Conservation (phyloP, 495 filamentous ascomycete genomes). For the Pseudevernia furfuracea region DNA sequence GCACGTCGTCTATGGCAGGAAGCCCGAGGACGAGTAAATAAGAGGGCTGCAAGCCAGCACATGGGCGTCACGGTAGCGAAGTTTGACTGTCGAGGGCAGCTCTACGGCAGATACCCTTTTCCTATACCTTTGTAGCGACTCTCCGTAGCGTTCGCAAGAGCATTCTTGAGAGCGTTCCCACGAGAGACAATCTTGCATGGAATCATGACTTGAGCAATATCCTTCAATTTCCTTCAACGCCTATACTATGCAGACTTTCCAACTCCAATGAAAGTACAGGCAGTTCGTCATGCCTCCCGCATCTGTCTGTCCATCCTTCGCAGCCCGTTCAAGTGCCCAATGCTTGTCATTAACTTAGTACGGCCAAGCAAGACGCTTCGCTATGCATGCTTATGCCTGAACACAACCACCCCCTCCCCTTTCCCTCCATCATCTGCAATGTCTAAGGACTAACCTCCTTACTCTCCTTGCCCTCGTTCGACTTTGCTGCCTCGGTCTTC, state of each 20-base stretch:
- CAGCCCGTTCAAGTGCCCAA: background rate
- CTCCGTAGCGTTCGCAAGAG: background rate
- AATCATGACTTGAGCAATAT: background rate
- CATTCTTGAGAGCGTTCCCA: no score
- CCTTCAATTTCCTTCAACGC: background rate
- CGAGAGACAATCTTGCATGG: background rate
- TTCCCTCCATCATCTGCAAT: background rate
- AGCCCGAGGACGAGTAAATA: background rate
- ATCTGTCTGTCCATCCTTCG: background rate
- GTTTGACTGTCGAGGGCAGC: background rate
- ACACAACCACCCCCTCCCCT: background rate
- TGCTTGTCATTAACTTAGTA: background rate
- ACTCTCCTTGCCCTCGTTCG: background rate
- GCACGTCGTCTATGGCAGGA: slow-evolving; percentile 15
- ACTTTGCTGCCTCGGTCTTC: slow-evolving; percentile 29
- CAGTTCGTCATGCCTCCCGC: background rate
- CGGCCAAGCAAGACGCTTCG: background rate
- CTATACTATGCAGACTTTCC: background rate
- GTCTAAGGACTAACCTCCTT: background rate
- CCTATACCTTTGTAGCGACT: background rate
- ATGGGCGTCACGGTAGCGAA: background rate
- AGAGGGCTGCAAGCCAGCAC: background rate
- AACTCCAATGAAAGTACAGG: background rate
- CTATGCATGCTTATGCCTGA: background rate
- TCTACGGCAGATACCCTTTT: background rate